Conservation (phyloP, 345 rosid genomes). For the Geranium rotundifolium region DNA sequence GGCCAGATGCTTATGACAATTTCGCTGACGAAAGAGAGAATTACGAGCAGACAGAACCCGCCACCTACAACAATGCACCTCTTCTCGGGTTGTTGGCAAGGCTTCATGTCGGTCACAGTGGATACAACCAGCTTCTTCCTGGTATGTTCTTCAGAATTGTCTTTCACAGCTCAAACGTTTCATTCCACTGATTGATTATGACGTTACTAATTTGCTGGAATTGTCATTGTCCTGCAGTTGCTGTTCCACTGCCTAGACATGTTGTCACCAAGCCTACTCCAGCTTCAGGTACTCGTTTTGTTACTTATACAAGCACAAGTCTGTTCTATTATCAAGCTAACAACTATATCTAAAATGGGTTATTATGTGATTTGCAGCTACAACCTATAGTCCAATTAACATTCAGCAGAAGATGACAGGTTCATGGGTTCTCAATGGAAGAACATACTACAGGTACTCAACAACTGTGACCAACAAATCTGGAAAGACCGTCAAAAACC, state of each 20-base stretch:
- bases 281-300: conserved; percentile 38
- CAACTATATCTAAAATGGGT: too few species aligned
- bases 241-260: conserved; percentile 35
- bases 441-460: conserved; percentile 76
- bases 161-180: too few species aligned
- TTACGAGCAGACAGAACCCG: conserved; percentile 97
- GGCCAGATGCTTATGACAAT: conserved; percentile 91
- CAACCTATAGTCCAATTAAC: conserved; percentile 45
- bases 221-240: conserved; percentile 22
- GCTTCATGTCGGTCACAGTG: conserved; percentile 51
- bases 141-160: conserved; percentile 24
- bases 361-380: conserved; percentile 23
- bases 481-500: conserved; percentile 40
- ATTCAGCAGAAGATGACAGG: conserved; percentile 62
- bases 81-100: conserved; percentile 82
- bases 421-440: conserved; percentile 66
- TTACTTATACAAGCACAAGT: too few species aligned
- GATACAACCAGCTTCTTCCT: conserved; percentile 86
- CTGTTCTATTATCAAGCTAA: too few species aligned
- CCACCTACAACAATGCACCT: conserved; percentile 97
- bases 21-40: conserved; percentile 90
- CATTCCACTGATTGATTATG: too few species aligned
- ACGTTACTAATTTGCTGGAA: too few species aligned
- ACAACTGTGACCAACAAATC: conserved; percentile 69
- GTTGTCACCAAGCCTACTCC: conserved; percentile 37